Evolutionary conservation across 2,329 filamentous ascomycete species (phyloP), one percentile per base, ranked within the genome.

Genomic region (Cladorrhinum sp.): DNA sequence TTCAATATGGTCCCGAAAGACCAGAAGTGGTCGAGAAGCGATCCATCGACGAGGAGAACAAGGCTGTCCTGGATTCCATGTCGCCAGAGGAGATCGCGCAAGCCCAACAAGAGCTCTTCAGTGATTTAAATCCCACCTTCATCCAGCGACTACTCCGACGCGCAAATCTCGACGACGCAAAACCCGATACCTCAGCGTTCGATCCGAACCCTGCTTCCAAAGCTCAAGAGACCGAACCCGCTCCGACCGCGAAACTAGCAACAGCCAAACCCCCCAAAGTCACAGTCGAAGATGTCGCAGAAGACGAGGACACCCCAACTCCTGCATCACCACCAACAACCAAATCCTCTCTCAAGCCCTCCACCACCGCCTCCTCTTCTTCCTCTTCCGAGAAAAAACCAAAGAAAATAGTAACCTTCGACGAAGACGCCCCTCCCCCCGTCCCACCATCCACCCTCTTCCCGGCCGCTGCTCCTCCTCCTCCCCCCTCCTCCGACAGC

Each of bases 41-140:
- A 64, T 80, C 82, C 4, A 98, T 99, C 72, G 90, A 94, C 69
- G 82, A 86, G 66, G 92, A 98, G 73, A 99, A 98, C 70, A 84
- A 77, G 50, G 82, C 86, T 61, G 84, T 84, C 62, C 74, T 99
- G 52, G 87, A 86, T 14, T 79, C 81, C 24, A 97, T 99, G 95
- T 90, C 89, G 1, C 77, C 85, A 0, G 83, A 86, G 39, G 91
- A 97, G 74, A 96, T 98, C 61, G 86, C 90, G 64, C 81, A 88
- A 67, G 92, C 95, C 62, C 85, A 89, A 49, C 81, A 86, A 62
- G 94, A 98, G 66, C 78, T 99, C n/a, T 81, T 96, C 72, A 82
- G 80, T n/a, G 86, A 84, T 7, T 75, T 98, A 58, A 89, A 91
- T 64, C 88, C 92, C 1, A 83, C 83, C 0, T 77, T 97, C 30